Conservation (phyloP, 1,139 yeast species). For the Hyphopichia pseudoburtonii region DNA sequence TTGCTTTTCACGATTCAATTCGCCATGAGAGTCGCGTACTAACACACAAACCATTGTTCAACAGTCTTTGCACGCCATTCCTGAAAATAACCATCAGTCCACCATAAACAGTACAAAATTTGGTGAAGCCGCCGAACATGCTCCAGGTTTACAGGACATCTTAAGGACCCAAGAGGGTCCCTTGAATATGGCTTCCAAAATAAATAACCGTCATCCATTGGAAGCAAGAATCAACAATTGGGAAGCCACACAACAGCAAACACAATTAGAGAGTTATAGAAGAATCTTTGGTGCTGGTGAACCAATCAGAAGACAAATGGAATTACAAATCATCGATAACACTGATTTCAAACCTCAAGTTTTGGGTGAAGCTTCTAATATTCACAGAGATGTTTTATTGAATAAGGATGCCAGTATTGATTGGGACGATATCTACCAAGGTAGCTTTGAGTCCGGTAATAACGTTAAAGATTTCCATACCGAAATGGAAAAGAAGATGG, state of each 20-base stretch:
- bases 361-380: slow-evolving; percentile 52
- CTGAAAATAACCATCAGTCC: slow-evolving; percentile 41
- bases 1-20: too few relatives aligned
- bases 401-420: slow-evolving; percentile 76
- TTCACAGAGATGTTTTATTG: slow-evolving; percentile 76
- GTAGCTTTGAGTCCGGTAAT: slow-evolving; percentile 44
- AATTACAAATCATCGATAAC: slow-evolving; percentile 67
- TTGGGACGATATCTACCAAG: slow-evolving; percentile 89
- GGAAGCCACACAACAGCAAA: slow-evolving; percentile 73
- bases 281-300: slow-evolving; percentile 91
- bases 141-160: slow-evolving; percentile 62
- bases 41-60: slow-evolving; percentile 2
- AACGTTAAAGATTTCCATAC: slow-evolving; percentile 58
- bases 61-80: slow-evolving; percentile 52
- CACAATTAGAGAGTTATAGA: slow-evolving; percentile 75
- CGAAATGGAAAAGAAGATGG: slow-evolving; percentile 68
- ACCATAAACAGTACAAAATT: slow-evolving; percentile 47
- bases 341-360: slow-evolving; percentile 72
- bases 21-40: slow-evolving; percentile 3
- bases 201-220: slow-evolving; percentile 86
- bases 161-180: slow-evolving; percentile 62
- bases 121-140: slow-evolving; percentile 57
- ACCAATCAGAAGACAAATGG: slow-evolving; percentile 89
- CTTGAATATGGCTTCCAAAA: slow-evolving; percentile 58
- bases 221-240: slow-evolving; percentile 73